phyloP scores from a whole-genome alignment of 176 grass and related monocot species.

The Lolium perenne region DNA sequence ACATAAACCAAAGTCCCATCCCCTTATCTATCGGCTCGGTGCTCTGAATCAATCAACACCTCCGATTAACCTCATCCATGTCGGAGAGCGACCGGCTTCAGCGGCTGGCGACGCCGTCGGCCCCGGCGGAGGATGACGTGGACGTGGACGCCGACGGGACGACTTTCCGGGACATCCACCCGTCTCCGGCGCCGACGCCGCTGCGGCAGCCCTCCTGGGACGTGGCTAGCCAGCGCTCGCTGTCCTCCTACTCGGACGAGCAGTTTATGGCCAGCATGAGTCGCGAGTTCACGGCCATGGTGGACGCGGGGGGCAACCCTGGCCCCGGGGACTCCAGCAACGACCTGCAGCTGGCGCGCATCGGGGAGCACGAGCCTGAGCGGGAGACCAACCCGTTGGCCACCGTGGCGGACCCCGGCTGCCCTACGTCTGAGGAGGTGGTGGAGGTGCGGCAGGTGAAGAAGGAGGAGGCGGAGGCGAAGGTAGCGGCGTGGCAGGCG shows the following conservation, averaged over 20 bases:
- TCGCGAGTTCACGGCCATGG: slow-evolving; percentile 77
- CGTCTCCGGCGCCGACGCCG: slow-evolving; percentile 27
- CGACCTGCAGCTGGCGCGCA: slow-evolving; percentile 38
- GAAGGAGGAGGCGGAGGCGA: slow-evolving; percentile 73
- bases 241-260: slow-evolving; percentile 37
- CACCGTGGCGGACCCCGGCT: slow-evolving; percentile 51
- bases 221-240: slow-evolving; percentile 48
- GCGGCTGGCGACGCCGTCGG: not conserved
- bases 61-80: not conserved
- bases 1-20: no score
- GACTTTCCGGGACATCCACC: slow-evolving; percentile 69
- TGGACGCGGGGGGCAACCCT: slow-evolving; percentile 55
- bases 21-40: not conserved
- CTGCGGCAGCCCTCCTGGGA: slow-evolving; percentile 58
- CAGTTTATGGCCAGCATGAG: slow-evolving; percentile 60
- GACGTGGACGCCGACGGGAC: slow-evolving; percentile 5
- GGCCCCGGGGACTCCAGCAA: slow-evolving; percentile 1
- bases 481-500: slow-evolving; percentile 68
- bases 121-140: slow-evolving; percentile 44
- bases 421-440: not conserved
- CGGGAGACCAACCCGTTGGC: slow-evolving; percentile 66
- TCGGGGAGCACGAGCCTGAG: slow-evolving; percentile 54
- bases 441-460: slow-evolving; percentile 58
- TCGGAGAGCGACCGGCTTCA: not conserved
- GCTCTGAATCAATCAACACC: not conserved